Percentiles rank a stretch among this genome's conserved stretches.
phyloP scores from a whole-genome alignment of 768 basidiomycete species.

The Lentinus tigrinus region DNA sequence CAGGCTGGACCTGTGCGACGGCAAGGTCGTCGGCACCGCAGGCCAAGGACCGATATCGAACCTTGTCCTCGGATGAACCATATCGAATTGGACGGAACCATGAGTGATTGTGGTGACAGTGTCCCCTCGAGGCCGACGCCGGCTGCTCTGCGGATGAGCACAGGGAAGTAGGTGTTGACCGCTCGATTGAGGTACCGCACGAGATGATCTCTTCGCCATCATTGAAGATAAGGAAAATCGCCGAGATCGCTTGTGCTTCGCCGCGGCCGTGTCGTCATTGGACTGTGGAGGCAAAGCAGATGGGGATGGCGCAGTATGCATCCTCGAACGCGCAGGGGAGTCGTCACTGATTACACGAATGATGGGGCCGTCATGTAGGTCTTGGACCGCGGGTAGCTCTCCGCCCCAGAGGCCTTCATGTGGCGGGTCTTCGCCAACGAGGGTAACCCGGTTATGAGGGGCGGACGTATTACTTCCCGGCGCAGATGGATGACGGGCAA shows the following conservation, averaged over 20 bases:
- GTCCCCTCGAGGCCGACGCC: conserved; percentile 3
- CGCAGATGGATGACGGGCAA: neutral
- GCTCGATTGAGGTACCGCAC: conserved; percentile 8
- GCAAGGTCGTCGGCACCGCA: neutral
- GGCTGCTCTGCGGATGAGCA: neutral
- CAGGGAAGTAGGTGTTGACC: neutral
- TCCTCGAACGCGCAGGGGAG: neutral
- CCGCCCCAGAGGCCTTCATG: conserved; percentile 8
- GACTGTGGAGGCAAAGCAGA: neutral
- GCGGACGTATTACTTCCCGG: neutral
- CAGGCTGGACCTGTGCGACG: neutral
- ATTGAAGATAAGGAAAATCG: conserved; percentile 29
- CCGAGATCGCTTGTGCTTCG: conserved; percentile 15
- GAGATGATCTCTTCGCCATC: conserved; percentile 19
- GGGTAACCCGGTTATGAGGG: neutral
- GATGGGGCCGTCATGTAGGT: neutral
- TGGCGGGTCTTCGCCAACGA: neutral
- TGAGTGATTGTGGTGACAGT: conserved; percentile 7
- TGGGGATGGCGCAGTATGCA: conserved; percentile 10
- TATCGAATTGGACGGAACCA: conserved; percentile 1
- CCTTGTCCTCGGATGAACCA: neutral
- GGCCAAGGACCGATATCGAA: neutral
- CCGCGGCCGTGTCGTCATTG: neutral
- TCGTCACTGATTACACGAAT: neutral
- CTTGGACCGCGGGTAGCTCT: conserved; percentile 4